Evolutionary conservation across 1,284 basidiomycete species (phyloP), one percentile per base, ranked within the genome.

Genomic region (Sutorius eximius): DNA sequence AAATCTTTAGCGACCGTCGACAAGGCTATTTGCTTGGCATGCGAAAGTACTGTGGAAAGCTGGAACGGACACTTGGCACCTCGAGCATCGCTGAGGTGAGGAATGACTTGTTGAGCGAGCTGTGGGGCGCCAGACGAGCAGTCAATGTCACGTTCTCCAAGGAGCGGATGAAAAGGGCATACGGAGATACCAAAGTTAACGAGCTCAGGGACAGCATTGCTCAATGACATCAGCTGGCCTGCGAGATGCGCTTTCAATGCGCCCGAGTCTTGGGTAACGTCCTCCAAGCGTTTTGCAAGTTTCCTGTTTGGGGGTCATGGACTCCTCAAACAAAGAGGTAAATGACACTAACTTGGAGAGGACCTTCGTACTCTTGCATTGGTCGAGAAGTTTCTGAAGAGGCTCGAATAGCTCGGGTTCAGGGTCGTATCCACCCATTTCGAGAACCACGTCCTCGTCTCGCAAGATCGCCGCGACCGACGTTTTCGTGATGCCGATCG

Each of bases 161-260:
- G 20, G 18, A 2, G 15, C 7, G 34, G 18, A 3, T 18, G 12
- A 9, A 45, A 49, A 44, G 16, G 15, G 68, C 85, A 54, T 56
- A 92, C 92, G 56, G 89, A 89, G 55, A 95, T 89, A 63, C 92
- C 90, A 64, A 96, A 91, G 71, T 95, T 92, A 58, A 92, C 86
- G 2, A 94, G 81, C 60, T 93, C 91, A 0, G 89, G 86, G 2
- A 91, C 84, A 18, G 83, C 79, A 51, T 86, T 83, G 53, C 82
- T 86, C 16, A 95, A 72, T 1, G 82, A 79, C 58, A 87, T 83
- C 59, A 96, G 81, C 41, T 87, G 85, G 3, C 85, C 81, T 3
- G 91, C 77, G 13, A 93, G 74, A 53, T 87, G 80, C 0, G 84
- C 73, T 58, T 85, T 87, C 40, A 96, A 76, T 0, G 92, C 91